A percentile compares a stretch with the other conserved stretches of the same genome.
Evolutionary conservation across 768 basidiomycete genomes (phyloP).

Genomic region (Hypholoma fasciculare): DNA sequence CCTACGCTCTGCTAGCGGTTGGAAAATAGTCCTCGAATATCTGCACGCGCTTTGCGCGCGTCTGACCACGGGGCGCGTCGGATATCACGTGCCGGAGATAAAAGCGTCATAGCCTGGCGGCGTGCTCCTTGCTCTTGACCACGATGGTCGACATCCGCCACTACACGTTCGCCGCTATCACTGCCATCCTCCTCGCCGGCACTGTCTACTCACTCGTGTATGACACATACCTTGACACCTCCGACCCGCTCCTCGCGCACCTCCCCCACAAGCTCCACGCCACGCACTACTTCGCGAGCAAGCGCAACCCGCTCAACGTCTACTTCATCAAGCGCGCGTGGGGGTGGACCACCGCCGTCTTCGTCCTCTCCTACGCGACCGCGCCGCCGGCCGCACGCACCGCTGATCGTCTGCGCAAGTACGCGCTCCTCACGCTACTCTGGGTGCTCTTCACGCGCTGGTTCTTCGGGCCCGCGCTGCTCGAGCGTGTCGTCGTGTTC

Average conservation of each 20-base stretch:
- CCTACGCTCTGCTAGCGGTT: too few species aligned
- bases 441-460: constrained; percentile 81
- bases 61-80: not conserved
- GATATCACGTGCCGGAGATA: not conserved
- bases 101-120: not conserved
- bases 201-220: constrained; percentile 66
- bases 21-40: too few species aligned
- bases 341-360: constrained; percentile 83
- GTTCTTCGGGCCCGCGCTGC: constrained; percentile 86
- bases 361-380: constrained; percentile 59
- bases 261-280: constrained; percentile 67
- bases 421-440: constrained; percentile 54
- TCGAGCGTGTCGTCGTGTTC: constrained; percentile 61
- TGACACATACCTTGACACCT: constrained; percentile 82
- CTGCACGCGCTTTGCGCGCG: too few species aligned
- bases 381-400: constrained; percentile 47
- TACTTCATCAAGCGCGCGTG: constrained; percentile 89
- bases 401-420: constrained; percentile 47
- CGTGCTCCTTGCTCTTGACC: not conserved
- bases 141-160: constrained; percentile 20
- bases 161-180: constrained; percentile 24
- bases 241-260: constrained; percentile 67
- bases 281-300: constrained; percentile 76
- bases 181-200: constrained; percentile 53
- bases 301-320: constrained; percentile 79